A percentile compares a stretch with the other conserved stretches of the same genome.
These are phyloP conservation scores for Stephanodiscus minutulus DNA, from an alignment of 108 stramenopile genomes.

Conservation along the genomic window DNA sequence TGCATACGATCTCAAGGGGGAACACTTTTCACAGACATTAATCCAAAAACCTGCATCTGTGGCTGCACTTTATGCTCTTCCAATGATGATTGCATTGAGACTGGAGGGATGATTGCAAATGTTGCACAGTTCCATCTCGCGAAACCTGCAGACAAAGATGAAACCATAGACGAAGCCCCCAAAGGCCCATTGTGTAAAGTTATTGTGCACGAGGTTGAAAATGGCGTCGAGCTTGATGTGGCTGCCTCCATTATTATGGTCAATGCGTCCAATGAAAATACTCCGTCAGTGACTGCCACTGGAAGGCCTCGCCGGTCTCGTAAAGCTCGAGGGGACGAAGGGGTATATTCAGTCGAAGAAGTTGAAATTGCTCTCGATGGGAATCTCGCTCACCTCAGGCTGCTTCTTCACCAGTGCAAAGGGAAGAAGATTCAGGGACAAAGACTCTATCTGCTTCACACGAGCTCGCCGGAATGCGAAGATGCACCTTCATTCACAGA, in stretches of 20 bases:
- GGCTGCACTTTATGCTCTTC: not conserved
- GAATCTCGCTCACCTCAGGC: slow-evolving; percentile 46
- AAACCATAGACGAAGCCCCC: not conserved
- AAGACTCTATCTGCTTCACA: slow-evolving; percentile 25
- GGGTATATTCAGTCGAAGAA: slow-evolving; percentile 18
- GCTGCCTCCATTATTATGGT: slow-evolving; percentile 32
- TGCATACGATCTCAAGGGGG: slow-evolving; percentile 4
- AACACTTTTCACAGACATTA: not conserved
- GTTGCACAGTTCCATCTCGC: no score
- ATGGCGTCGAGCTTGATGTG: slow-evolving; percentile 31
- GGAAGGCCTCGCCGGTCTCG: slow-evolving; percentile 36
- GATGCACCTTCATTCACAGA: slow-evolving; percentile 5
- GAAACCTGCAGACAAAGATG: not conserved
- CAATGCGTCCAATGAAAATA: slow-evolving; percentile 10
- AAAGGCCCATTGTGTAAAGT: slow-evolving; percentile 14
- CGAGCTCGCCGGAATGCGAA: not conserved
- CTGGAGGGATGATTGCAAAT: not conserved
- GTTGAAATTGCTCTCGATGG: slow-evolving; percentile 34
- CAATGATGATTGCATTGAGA: not conserved
- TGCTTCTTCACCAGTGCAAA: slow-evolving; percentile 39
- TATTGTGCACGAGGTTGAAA: slow-evolving; percentile 47
- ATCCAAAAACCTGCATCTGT: not conserved
- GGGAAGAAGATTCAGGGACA: slow-evolving; percentile 34
- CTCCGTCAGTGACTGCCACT: not conserved
- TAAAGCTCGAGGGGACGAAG: slow-evolving; percentile 22